Evolutionary conservation across 768 basidiomycete species (phyloP).

Genomic region (Lactarius deliciosus): DNA sequence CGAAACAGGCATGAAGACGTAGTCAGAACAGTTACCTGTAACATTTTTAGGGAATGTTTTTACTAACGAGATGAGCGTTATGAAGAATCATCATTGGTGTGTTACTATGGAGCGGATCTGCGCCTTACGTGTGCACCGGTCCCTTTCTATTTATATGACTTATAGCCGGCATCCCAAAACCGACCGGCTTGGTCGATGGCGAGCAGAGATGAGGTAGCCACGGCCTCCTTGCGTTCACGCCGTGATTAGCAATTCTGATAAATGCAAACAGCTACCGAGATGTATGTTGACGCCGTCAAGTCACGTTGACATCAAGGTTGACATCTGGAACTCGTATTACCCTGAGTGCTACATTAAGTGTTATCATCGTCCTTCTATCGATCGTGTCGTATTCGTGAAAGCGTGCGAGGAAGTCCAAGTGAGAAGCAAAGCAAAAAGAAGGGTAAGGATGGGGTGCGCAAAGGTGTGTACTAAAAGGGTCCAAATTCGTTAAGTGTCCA

Average conservation of each 20-base stretch:
- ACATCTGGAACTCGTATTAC: background rate
- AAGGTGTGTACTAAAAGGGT: background rate
- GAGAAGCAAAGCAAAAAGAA: background rate
- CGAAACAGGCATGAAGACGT: conserved; percentile 1
- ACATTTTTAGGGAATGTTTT: background rate
- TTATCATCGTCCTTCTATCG: background rate
- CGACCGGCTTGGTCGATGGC: background rate
- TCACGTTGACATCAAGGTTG: background rate
- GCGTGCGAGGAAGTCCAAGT: background rate
- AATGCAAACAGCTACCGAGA: background rate
- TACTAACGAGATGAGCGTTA: background rate
- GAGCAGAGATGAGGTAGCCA: background rate
- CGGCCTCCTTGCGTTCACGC: no score
- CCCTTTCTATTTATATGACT: background rate
- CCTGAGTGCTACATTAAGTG: background rate
- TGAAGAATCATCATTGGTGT: background rate
- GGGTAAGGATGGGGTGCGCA: background rate
- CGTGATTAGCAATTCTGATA: conserved; percentile 3
- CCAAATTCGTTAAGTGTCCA: background rate
- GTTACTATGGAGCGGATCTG: background rate
- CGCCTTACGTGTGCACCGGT: background rate
- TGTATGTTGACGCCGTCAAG: background rate
- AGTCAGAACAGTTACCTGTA: background rate
- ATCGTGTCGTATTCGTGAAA: background rate
- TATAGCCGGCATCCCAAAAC: background rate